Evolutionary conservation across 495 filamentous ascomycete species (phyloP).

Genomic region (Hypoxylon cercidicola): DNA sequence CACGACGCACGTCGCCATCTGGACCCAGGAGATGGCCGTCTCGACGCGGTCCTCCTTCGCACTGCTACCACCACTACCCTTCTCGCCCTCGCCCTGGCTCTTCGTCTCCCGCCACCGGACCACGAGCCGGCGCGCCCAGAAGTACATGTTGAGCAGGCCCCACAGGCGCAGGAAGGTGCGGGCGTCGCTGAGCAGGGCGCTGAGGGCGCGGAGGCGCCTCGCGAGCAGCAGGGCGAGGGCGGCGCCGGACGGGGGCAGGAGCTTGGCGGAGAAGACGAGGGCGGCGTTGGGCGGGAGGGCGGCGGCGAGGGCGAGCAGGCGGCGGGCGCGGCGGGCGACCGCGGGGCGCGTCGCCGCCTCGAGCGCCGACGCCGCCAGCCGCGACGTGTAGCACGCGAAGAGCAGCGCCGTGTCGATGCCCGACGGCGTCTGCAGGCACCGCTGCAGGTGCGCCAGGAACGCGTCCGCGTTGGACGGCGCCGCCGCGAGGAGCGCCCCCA

Average conservation of each 20-base stretch:
- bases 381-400: conserved; percentile 72
- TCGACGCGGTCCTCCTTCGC: conserved; percentile 47
- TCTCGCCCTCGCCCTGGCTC: conserved; percentile 12
- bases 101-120: conserved; percentile 36
- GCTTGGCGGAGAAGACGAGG: conserved; percentile 47
- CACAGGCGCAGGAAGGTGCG: conserved; percentile 81
- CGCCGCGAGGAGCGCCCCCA: conserved; percentile 47
- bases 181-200: conserved; percentile 66
- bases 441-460: conserved; percentile 63
- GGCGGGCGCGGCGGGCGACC: conserved; percentile 50
- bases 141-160: conserved; percentile 80
- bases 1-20: conserved; percentile 70
- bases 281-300: conserved; percentile 51
- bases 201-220: conserved; percentile 59
- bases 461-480: conserved; percentile 57
- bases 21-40: conserved; percentile 69
- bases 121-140: conserved; percentile 70
- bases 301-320: conserved; percentile 54
- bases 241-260: conserved; percentile 51
- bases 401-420: conserved; percentile 71
- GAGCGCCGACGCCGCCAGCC: conserved; percentile 58
- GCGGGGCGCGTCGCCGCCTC: conserved; percentile 47
- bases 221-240: conserved; percentile 55
- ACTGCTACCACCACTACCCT: not conserved
- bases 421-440: conserved; percentile 65